These are phyloP conservation scores for Vigna radiata DNA, from an alignment of 306 rosid species.

Conservation along the genomic window DNA sequence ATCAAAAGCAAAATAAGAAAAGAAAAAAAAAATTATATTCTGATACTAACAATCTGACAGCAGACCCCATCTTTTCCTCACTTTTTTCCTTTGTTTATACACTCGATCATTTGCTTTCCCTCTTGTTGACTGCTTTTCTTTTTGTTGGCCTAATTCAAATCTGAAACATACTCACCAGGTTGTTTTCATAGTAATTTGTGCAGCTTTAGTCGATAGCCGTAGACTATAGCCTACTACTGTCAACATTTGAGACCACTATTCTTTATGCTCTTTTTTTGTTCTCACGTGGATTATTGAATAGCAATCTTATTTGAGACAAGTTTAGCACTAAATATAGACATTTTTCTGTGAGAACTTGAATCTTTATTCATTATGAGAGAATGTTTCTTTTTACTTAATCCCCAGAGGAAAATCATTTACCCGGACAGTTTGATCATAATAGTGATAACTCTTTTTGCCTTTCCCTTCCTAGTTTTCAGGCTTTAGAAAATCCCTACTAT, in stretches of 20 bases:
- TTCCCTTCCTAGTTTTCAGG: slow-evolving; percentile 68
- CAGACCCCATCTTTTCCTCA: slow-evolving; percentile 55
- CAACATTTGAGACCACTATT: slow-evolving; percentile 28
- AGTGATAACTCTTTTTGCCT: slow-evolving; percentile 39
- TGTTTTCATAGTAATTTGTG: slow-evolving; percentile 51
- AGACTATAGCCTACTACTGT: slow-evolving; percentile 44
- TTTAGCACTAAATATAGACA: neutral
- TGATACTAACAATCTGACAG: slow-evolving; percentile 59
- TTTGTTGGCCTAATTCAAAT: slow-evolving; percentile 51
- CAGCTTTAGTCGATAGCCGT: slow-evolving; percentile 48
- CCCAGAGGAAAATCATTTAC: slow-evolving; percentile 35
- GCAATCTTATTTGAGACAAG: neutral
- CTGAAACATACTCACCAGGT: slow-evolving; percentile 45
- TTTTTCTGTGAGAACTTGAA: too few relatives aligned
- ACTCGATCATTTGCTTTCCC: slow-evolving; percentile 56
- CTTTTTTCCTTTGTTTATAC: slow-evolving; percentile 57
- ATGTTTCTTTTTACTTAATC: slow-evolving; percentile 1
- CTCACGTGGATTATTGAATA: neutral
- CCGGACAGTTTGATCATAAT: slow-evolving; percentile 48
- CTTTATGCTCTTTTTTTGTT: neutral
- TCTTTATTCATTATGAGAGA: neutral
- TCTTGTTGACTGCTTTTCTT: slow-evolving; percentile 83
- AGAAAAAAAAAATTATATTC: slow-evolving; percentile 56
- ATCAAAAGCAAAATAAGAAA: slow-evolving; percentile 66
- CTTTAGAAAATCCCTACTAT: slow-evolving; percentile 47